These are phyloP conservation scores for Barnettozyma siamensis DNA, from an alignment of 805 yeast species.

Conservation along the genomic window DNA sequence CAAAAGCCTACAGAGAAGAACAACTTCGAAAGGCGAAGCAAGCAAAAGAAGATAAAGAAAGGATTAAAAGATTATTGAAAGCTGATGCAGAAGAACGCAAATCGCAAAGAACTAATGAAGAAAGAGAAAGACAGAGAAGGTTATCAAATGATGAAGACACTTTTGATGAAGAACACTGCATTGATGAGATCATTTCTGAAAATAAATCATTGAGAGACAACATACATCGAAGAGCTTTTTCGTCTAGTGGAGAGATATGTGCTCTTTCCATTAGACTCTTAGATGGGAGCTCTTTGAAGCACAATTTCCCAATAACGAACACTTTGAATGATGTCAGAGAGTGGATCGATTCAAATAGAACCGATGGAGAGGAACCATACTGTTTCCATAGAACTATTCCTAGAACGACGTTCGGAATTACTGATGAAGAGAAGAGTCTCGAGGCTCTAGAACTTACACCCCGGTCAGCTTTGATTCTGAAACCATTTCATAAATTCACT, in stretches of 20 bases:
- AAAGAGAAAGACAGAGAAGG: constrained; percentile 18
- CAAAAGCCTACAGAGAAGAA: constrained; percentile 34
- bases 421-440: constrained; percentile 55
- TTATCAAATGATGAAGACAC: constrained; percentile 15
- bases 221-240: constrained; percentile 13
- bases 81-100: constrained; percentile 47
- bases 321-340: constrained; percentile 53
- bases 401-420: constrained; percentile 53
- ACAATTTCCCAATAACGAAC: constrained; percentile 40
- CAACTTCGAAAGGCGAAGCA: constrained; percentile 29
- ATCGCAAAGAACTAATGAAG: constrained; percentile 15
- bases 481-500: constrained; percentile 42
- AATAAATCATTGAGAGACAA: constrained; percentile 16
- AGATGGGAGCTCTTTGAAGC: constrained; percentile 56
- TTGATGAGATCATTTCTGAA: constrained; percentile 18
- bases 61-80: constrained; percentile 47
- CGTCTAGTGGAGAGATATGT: constrained; percentile 24
- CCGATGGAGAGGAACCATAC: constrained; percentile 40
- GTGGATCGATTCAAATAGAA: constrained; percentile 51
- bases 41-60: constrained; percentile 45
- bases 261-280: constrained; percentile 55
- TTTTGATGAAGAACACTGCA: constrained; percentile 28
- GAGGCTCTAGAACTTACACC: constrained; percentile 56
- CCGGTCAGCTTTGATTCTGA: constrained; percentile 67
- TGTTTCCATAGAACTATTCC: constrained; percentile 50